phyloP scores from a whole-genome alignment of 208 protist species.

The Sergeia podlipaevii region DNA sequence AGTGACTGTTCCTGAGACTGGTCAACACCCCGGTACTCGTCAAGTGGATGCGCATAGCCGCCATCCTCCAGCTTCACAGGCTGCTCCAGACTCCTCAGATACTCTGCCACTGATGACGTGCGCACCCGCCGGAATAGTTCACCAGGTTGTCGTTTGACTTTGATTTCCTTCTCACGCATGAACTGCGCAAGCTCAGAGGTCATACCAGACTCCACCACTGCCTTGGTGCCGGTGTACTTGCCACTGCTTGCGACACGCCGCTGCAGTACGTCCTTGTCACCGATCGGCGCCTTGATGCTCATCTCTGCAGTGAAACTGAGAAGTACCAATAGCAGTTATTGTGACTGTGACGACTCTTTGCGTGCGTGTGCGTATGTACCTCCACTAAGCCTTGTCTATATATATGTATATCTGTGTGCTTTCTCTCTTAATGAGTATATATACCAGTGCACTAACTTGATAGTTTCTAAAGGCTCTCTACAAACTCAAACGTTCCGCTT shows the following conservation, averaged over 20 bases:
- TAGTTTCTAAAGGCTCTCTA: no score
- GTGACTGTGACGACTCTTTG: background rate
- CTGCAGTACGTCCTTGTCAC: constrained; percentile 70
- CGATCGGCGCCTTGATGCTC: constrained; percentile 53
- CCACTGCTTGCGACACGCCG: constrained; percentile 24
- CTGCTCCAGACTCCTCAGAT: constrained; percentile 25
- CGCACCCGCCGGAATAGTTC: constrained; percentile 77
- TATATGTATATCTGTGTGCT: no score
- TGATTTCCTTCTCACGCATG: constrained; percentile 37
- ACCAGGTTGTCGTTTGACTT: constrained; percentile 45
- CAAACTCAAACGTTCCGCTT: no score
- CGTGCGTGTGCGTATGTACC: no score
- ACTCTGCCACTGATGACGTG: constrained; percentile 35
- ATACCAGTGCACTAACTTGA: no score
- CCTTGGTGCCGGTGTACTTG: constrained; percentile 64
- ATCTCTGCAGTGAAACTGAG: constrained; percentile 22
- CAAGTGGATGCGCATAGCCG: constrained; percentile 80
- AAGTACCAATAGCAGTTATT: background rate
- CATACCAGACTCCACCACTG: constrained; percentile 83
- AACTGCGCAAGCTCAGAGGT: constrained; percentile 63
- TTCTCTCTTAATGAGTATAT: no score
- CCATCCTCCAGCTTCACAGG: constrained; percentile 43
- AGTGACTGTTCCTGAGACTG: background rate
- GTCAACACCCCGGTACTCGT: constrained; percentile 55
- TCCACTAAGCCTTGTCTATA: no score